Percentiles rank a stretch among this genome's conserved stretches.
Conservation (phyloP, 2,329 filamentous ascomycete genomes). For the Talaromyces sp. region DNA sequence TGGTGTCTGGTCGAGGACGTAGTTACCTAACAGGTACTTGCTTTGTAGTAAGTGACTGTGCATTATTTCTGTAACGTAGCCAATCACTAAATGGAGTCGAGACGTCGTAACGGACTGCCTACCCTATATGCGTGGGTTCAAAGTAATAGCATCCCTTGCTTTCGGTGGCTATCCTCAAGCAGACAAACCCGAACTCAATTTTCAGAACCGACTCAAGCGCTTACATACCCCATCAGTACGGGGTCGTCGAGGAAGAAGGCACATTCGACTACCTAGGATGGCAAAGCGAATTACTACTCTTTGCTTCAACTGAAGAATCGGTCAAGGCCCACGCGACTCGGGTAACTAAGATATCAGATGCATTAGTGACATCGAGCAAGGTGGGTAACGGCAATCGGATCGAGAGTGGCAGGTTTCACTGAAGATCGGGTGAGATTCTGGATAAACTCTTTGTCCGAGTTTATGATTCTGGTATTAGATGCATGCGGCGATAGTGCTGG, state of each 20-base stretch:
- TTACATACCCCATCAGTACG: not conserved
- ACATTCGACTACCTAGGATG: not conserved
- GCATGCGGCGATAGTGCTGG: not conserved
- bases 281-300: not conserved
- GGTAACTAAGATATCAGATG: not conserved
- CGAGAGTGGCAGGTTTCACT: not conserved
- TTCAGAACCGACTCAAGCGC: not conserved
- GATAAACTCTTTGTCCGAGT: not conserved
- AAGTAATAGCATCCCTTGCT: constrained; percentile 8
- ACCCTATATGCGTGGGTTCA: not conserved
- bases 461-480: too few relatives aligned
- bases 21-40: not conserved
- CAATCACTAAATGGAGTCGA: not conserved
- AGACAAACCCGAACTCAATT: not conserved
- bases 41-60: not conserved
- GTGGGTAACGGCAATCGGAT: not conserved
- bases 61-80: not conserved
- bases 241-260: not conserved
- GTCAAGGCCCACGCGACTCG: not conserved
- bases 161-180: not conserved
- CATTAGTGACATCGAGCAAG: not conserved
- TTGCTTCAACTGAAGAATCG: not conserved
- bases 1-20: too few relatives aligned
- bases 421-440: not conserved
- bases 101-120: not conserved